Base-by-base conservation (phyloP, 2,329 filamentous ascomycete genomes). In the Colletotrichum orchidophilum region DNA sequence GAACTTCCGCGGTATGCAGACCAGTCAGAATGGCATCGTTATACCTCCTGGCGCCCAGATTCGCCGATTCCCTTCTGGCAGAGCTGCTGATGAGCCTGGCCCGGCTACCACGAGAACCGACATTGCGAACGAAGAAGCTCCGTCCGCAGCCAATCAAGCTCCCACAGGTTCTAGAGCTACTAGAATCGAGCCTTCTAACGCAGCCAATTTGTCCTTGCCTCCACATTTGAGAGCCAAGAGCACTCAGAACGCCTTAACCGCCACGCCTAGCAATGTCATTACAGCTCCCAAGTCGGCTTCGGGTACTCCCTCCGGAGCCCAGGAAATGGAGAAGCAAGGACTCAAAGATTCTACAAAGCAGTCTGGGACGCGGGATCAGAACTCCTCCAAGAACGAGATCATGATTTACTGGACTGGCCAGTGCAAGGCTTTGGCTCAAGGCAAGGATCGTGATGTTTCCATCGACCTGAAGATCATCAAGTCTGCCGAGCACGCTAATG, bases 21-120 rank as follows among this genome's bases (percentile, higher is more conserved):
- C 24, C 5, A 71, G 63, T 15, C 55, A 13, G 3, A 67, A 67
- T 27, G 63, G 68, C 3, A 62, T 71, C 21, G 4, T 71, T 15
- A 39, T 71, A 5, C 39, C 57, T 21, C 63, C 57, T 12, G 68
- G 68, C 11, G 31, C 63, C 27, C 2, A 13, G 21, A 8, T 71
- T 24, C 58, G 21, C 24, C 62, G 21, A 13, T 70, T 60, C 3
- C 15, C 18, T 8, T 27, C 26, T 3, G 6, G 11, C 8, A 52
- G 9, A 18, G 42, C 6, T 12, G 5, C 11, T 24, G 3, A 5
- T 27, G 50, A 50, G 29, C 31, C 31, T 26, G 18, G 46, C 7
- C 3, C 21, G 15, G 11, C 21, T n/a, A 3, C 9, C 6, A 8
- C 31, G 24, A 21, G 54, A 33, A 49, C 5, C 27, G 29, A 13